Conservation (phyloP, 1,284 basidiomycete species). For the Polyporus tsugae region DNA sequence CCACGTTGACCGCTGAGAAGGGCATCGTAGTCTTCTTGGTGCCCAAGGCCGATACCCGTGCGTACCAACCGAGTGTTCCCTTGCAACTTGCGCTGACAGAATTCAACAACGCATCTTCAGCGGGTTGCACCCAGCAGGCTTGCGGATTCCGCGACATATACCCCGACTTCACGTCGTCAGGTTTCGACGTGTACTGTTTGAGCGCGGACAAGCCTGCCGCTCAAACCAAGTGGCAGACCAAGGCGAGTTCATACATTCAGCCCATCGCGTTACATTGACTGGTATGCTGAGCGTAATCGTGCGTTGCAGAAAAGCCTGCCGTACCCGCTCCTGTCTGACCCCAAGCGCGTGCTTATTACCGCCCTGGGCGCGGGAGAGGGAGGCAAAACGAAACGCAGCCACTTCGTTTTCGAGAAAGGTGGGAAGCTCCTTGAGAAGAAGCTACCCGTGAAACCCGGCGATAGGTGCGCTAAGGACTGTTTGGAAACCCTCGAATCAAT, state of each 20-base stretch:
- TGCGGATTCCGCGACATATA: conserved; percentile 89
- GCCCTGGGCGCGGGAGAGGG: conserved; percentile 85
- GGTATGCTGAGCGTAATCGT: neutral
- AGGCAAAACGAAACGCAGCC: conserved; percentile 86
- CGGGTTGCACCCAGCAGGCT: conserved; percentile 89
- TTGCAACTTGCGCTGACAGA: neutral
- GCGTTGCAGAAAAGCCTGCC: conserved; percentile 75
- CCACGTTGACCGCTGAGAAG: conserved; percentile 67
- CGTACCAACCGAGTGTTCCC: conserved; percentile 39
- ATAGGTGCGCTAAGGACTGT: conserved; percentile 61
- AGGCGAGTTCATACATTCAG: conserved; percentile 54
- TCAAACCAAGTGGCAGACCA: conserved; percentile 86
- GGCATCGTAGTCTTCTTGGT: conserved; percentile 87
- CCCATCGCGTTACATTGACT: neutral
- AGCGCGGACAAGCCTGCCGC: conserved; percentile 84
- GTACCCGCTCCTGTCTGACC: conserved; percentile 90
- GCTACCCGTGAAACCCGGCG: conserved; percentile 83
- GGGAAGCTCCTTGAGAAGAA: conserved; percentile 86
- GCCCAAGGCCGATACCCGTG: conserved; percentile 87
- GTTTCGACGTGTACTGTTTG: conserved; percentile 87
- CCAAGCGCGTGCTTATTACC: conserved; percentile 80
- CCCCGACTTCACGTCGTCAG: conserved; percentile 72
- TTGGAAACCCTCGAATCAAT: neutral
- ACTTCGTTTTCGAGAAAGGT: conserved; percentile 91
- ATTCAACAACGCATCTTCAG: conserved; percentile 48